Evolutionary conservation across 176 grass and related monocot species (phyloP).

Genomic region (Zea mays): DNA sequence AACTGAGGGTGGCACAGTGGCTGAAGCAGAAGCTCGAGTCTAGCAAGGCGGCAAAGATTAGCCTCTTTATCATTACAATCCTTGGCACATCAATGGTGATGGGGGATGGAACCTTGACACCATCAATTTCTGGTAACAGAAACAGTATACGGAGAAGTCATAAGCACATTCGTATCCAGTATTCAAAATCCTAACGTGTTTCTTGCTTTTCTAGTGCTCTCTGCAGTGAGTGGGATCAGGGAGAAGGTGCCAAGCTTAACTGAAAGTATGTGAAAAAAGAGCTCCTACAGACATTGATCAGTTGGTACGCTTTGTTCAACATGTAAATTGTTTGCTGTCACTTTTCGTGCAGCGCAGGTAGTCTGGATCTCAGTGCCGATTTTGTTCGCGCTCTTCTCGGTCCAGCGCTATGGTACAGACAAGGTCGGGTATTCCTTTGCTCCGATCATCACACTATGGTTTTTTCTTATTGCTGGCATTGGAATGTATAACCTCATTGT

Average conservation of each 20-base stretch:
- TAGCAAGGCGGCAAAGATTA: constrained; percentile 48
- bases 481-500: constrained; percentile 62
- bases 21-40: constrained; percentile 59
- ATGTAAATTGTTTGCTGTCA: constrained; percentile 1
- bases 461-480: constrained; percentile 59
- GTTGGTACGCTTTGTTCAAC: not conserved
- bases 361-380: constrained; percentile 69
- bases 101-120: constrained; percentile 71
- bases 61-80: constrained; percentile 60
- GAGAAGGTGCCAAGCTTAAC: constrained; percentile 67
- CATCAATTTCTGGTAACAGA: constrained; percentile 61
- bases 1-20: constrained; percentile 51
- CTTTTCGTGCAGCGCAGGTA: constrained; percentile 59
- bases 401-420: constrained; percentile 83
- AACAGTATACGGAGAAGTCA: not conserved
- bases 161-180: not conserved
- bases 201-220: constrained; percentile 44
- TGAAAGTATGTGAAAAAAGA: constrained; percentile 45
- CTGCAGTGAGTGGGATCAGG: constrained; percentile 68
- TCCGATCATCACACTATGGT: constrained; percentile 75
- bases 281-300: not conserved
- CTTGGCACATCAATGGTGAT: constrained; percentile 85
- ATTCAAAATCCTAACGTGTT: constrained; percentile 15
- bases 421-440: constrained; percentile 94
- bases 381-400: constrained; percentile 70